Base-by-base conservation (phyloP, 805 yeast genomes). In the Torulaspora gathmanii region DNA sequence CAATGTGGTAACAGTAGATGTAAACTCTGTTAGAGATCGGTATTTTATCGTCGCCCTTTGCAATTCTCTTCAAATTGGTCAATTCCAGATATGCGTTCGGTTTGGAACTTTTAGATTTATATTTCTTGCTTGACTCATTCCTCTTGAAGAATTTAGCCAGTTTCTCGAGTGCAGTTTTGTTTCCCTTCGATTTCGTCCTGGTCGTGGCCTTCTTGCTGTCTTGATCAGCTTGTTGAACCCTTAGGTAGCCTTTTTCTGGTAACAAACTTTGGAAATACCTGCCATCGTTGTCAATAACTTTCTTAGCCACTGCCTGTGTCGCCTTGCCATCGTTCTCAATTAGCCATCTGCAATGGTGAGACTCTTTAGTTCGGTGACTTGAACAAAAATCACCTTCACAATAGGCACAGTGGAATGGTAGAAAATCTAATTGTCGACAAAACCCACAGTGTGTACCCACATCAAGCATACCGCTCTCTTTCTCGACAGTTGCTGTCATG, bases 401-500 rank as follows among this genome's bases (percentile, higher is more conserved):
- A 23, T 29, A 47, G 5, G 49, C 40, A 44, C 68, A 64, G 42
- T 61, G 64, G 49, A 64, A 64, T 5, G 68, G 68, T 25, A 64
- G 45, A 40, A 64, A 64, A 42, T 64, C 68, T 7, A 62, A 22
- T 42, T 64, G 61, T 33, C 61, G 46, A 40, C 68, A 64, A 42
- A 50, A 62, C 15, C 46, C 44, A 45, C 68, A 64, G 40, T 64
- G 68, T 23, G 60, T 60, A 1, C 68, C 68, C n/a, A 62, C 68
- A 49, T 64, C 68, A 12, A 64, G 48, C 67, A 64, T 64, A 6
- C 67, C 67, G 3, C 55, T 56, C 43, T 62, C 67, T 41, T 36
- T 44, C 26, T 40, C 47, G 22, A 44, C 37, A 9, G 44, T 31
- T 16, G 47, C 41, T n/a, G 47, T 27, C 47, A 44, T 44, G 26